phyloP scores from a whole-genome alignment of 2,329 filamentous ascomycete genomes.

The Alternaria ethzedia region DNA sequence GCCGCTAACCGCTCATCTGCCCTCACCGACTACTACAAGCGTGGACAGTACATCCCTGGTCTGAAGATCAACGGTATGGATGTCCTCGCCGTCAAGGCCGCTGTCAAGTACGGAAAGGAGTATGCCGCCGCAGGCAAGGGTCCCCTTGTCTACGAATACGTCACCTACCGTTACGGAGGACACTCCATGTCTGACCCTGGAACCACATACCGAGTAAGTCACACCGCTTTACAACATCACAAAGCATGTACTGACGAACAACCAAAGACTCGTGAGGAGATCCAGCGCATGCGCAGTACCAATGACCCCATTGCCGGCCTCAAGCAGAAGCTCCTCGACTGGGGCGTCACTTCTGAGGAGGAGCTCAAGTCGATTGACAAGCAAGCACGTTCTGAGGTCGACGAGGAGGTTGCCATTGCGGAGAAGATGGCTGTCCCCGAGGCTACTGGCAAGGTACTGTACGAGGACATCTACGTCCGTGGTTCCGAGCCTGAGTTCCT shows the following conservation, averaged over 20 bases:
- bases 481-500: slow-evolving; percentile 88
- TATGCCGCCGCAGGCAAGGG: slow-evolving; percentile 84
- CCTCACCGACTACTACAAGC: slow-evolving; percentile 99
- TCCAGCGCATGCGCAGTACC: slow-evolving; percentile 98
- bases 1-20: slow-evolving; percentile 92
- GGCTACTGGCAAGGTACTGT: slow-evolving; percentile 80
- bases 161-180: slow-evolving; percentile 98
- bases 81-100: slow-evolving; percentile 95
- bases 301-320: slow-evolving; percentile 97
- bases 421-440: slow-evolving; percentile 88
- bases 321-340: slow-evolving; percentile 98
- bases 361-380: slow-evolving; percentile 97
- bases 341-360: slow-evolving; percentile 88
- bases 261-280: slow-evolving; percentile 85
- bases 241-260: slow-evolving; percentile 21
- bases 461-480: slow-evolving; percentile 93
- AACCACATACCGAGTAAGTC: slow-evolving; percentile 83
- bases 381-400: slow-evolving; percentile 83
- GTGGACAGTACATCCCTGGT: slow-evolving; percentile 98
- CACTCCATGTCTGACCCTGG: slow-evolving; percentile 99
- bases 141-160: slow-evolving; percentile 95
- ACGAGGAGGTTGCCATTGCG: slow-evolving; percentile 86
- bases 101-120: slow-evolving; percentile 91
- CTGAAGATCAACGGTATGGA: slow-evolving; percentile 99
- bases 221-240: neutral